Percentiles rank a stretch among this genome's conserved stretches.
Evolutionary conservation across 257 asterid species (phyloP).

Genomic region (Echium plantagineum): DNA sequence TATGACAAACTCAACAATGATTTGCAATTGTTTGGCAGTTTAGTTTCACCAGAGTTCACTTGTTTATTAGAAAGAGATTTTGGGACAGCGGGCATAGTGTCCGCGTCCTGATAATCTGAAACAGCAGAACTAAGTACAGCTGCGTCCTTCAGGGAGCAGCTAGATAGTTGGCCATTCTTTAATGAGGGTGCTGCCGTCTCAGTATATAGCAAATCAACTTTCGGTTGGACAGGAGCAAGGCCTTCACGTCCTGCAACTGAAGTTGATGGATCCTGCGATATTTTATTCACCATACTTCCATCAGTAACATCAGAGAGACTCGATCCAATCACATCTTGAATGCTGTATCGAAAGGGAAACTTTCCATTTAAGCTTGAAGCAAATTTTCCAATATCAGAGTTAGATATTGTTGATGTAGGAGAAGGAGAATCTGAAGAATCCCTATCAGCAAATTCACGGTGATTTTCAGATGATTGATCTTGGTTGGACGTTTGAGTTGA

Average conservation of each 20-base stretch:
- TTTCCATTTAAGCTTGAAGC: slow-evolving; percentile 28
- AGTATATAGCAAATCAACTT: slow-evolving; percentile 11
- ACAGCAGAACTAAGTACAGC: slow-evolving; percentile 20
- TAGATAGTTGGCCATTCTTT: slow-evolving; percentile 37
- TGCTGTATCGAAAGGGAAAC: slow-evolving; percentile 15
- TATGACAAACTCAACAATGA: slow-evolving; percentile 20
- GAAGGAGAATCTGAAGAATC: slow-evolving; percentile 71
- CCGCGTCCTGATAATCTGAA: slow-evolving; percentile 34
- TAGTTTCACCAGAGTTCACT: slow-evolving; percentile 14
- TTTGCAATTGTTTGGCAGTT: slow-evolving; percentile 4
- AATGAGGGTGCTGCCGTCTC: slow-evolving; percentile 16
- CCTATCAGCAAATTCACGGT: slow-evolving; percentile 42
- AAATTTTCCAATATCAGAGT: slow-evolving; percentile 43
- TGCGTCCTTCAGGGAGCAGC: slow-evolving; percentile 60
- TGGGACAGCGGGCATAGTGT: slow-evolving; percentile 18
- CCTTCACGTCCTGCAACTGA: slow-evolving; percentile 16
- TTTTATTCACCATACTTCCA: slow-evolving; percentile 23
- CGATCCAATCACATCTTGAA: slow-evolving; percentile 19
- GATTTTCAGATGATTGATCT: slow-evolving; percentile 64
- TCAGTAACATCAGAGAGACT: slow-evolving; percentile 18
- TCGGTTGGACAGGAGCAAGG: slow-evolving; percentile 16
- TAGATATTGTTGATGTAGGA: slow-evolving; percentile 39
- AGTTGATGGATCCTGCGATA: slow-evolving; percentile 10
- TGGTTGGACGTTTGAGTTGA: slow-evolving; percentile 65
- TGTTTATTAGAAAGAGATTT: slow-evolving; percentile 25